Evolutionary conservation across 306 rosid species (phyloP), one percentile per base, ranked within the genome.

Genomic region (Glycine latifolia): DNA sequence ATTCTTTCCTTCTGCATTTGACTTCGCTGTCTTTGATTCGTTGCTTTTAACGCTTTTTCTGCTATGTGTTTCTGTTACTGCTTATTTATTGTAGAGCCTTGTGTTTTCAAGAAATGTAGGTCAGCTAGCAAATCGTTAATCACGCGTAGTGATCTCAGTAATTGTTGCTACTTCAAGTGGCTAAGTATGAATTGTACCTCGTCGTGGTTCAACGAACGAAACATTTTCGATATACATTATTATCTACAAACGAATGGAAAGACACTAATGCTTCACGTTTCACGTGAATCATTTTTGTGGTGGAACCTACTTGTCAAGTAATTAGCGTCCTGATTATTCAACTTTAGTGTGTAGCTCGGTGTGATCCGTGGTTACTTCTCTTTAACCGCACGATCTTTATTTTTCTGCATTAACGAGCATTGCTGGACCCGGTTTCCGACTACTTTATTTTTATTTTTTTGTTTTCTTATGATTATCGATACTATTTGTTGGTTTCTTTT

Each of bases 81-180:
- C 78, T 58, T 62, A 73, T 56, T 83, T 78, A 66, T 60, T 62
- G 47, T 39, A 2, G 15, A 76, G 61, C 60, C 49, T 66, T 47
- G n/a, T 74, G 20, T 63, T 82, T 71, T 37, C 72, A 78, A 50
- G 63, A 77, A 71, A 87, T 86, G 75, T 79, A 67, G 79, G 75
- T 67, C 47, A 81, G 75, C 6, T 44, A 66, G 71, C 14, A 69
- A 68, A 69, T 15, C 6, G 8, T 16, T 58, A 17, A 17, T 58
- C 68, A 58, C 26, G 49, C 48, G 80, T 73, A 44, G 16, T 65
- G 71, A 76, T 82, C 80, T 73, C 6, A 37, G 44, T 41, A 35
- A 56, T 66, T 59, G 33, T 33, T 50, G 10, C 66, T 6, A 10
- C 33, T 65, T n/a, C 31, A 2, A 55, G 47, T 53, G 31, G 52